Evolutionary conservation across 257 asterid genomes (phyloP), one percentile per base, ranked within the genome.

Genomic region (Oldenlandia corymbosa): DNA sequence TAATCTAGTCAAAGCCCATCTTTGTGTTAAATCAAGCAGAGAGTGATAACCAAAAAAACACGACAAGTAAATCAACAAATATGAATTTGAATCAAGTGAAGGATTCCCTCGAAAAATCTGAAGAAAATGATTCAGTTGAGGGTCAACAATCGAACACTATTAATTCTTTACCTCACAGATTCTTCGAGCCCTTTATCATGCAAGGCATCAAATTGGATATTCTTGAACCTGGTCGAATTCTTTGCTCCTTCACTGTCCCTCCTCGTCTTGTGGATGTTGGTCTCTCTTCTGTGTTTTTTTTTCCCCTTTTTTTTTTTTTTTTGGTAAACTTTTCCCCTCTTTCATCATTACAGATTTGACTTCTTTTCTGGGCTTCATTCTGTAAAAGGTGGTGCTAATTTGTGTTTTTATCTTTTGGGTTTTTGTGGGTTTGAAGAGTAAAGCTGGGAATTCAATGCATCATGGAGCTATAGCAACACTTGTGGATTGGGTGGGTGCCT

Each of bases 211-310:
- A 77, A 39, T 39, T 89, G 74, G 84, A 86, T 17, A 71, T 46
- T 64, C 52, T 84, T 76, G 89, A 84, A 58, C 91, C 84, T 54
- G 94, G 93, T 71, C 91, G 91, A 24, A 27, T 83, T 50, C 62
- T 83, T 2, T 89, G 87, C 81, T 87, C 97, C 65, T 69, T 87
- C 76, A 61, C 73, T 31, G 94, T 90, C 17, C 87, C 95, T 8
- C 78, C 83, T 66, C 95, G 95, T 68, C 85, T 89, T 23, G 84
- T 83, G 88, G 96, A n/a, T n/a, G n/a, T n/a, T n/a, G n/a, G n/a
- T n/a, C n/a, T n/a, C n/a, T n/a, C n/a, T n/a, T n/a, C n/a, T n/a
- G n/a, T n/a, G n/a, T n/a, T n/a, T n/a, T n/a, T n/a, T n/a, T n/a
- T n/a, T n/a, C n/a, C n/a, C n/a, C n/a, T n/a, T n/a, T n/a, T n/a